phyloP scores from a whole-genome alignment of 805 yeast species.

The Ascoidea tarda region DNA sequence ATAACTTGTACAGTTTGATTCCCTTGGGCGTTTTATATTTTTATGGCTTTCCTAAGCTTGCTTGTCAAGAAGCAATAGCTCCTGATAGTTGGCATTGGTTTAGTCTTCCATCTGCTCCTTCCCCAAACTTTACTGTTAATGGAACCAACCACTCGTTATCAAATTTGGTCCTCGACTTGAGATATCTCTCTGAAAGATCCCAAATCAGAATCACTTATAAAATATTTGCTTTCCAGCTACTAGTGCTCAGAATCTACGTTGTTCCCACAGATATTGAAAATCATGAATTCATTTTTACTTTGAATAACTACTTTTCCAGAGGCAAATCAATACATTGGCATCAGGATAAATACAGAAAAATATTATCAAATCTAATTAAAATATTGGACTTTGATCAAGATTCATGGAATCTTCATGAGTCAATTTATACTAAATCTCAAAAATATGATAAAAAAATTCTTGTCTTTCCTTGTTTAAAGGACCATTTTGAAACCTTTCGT shows the following conservation, averaged over 20 bases:
- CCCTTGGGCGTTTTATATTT: constrained; percentile 38
- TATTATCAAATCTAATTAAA: constrained; percentile 23
- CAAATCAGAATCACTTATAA: constrained; percentile 31
- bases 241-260: constrained; percentile 29
- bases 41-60: constrained; percentile 25
- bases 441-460: constrained; percentile 2
- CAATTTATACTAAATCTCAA: not conserved
- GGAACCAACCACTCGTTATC: constrained; percentile 10
- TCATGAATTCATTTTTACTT: constrained; percentile 18
- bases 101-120: constrained; percentile 23
- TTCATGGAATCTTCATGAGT: constrained; percentile 22
- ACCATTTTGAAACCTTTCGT: too few relatives aligned
- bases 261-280: constrained; percentile 31
- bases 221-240: constrained; percentile 11
- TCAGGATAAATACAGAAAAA: constrained; percentile 16
- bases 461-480: constrained; percentile 11
- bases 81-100: constrained; percentile 44
- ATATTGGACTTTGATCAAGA: constrained; percentile 26
- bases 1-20: constrained; percentile 15
- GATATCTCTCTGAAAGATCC: constrained; percentile 27
- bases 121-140: constrained; percentile 5
- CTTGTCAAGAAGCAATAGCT: constrained; percentile 22
- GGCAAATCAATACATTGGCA: constrained; percentile 22
- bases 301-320: constrained; percentile 21
- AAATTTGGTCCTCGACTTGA: constrained; percentile 22